phyloP scores from a whole-genome alignment of 768 basidiomycete genomes.

The Gymnopilus dilepis region DNA sequence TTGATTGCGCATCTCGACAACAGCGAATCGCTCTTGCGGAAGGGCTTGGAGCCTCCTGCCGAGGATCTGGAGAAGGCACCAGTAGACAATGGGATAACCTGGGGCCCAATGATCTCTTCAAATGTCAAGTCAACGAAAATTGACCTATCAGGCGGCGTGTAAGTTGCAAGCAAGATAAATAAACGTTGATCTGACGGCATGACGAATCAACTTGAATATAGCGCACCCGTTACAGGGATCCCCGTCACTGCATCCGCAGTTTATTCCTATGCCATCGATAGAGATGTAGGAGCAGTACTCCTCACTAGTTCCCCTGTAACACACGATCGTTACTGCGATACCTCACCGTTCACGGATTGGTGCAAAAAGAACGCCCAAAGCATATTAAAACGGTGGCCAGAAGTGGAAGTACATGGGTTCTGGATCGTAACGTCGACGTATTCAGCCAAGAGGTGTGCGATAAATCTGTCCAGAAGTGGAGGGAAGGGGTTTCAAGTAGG shows the following conservation, averaged over 20 bases:
- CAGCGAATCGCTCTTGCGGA: slow-evolving; percentile 8
- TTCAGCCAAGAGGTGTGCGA: slow-evolving; percentile 23
- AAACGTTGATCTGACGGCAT: background rate
- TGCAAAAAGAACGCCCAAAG: slow-evolving; percentile 22
- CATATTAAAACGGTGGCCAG: slow-evolving; percentile 21
- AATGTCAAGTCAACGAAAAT: slow-evolving; percentile 19
- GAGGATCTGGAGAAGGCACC: slow-evolving; percentile 23
- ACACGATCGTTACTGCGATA: slow-evolving; percentile 27
- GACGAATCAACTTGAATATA: background rate
- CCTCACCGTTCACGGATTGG: slow-evolving; percentile 28
- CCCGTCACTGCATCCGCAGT: slow-evolving; percentile 23
- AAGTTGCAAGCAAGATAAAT: background rate
- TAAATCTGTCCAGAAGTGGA: slow-evolving; percentile 25
- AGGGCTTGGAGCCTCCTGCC: slow-evolving; percentile 18
- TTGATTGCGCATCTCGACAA: slow-evolving; percentile 25
- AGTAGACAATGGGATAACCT: slow-evolving; percentile 24
- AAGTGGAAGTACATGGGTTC: slow-evolving; percentile 24
- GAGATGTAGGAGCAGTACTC: slow-evolving; percentile 25
- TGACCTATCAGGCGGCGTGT: slow-evolving; percentile 24
- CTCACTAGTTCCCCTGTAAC: slow-evolving; percentile 27
- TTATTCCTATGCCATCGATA: slow-evolving; percentile 24
- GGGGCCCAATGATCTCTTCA: slow-evolving; percentile 28
- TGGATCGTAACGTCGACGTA: slow-evolving; percentile 31
- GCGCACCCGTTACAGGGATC: slow-evolving; percentile 16
- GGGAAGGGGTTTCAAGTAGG: slow-evolving; percentile 21